Evolutionary conservation across 1,139 yeast species (phyloP), one percentile per base, ranked within the genome.

Genomic region (Debaryomyces singareniensis): DNA sequence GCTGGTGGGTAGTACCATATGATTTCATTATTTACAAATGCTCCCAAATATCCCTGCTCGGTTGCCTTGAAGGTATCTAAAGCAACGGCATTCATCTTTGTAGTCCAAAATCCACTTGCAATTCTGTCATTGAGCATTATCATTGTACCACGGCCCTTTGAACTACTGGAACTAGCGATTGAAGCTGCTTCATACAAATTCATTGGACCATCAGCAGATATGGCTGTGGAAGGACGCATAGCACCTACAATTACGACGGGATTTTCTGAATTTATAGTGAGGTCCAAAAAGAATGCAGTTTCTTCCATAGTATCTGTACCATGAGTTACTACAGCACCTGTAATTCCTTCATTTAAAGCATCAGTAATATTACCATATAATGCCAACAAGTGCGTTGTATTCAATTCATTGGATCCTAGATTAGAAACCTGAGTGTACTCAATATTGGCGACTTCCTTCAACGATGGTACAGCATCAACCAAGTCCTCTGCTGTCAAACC

Each of bases 301-400:
- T 78, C 86, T 35, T 80, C 80, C 56, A 77, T 60, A 2, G 85
- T 76, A 45, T 78, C 86, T 2, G 86, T 78, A 7, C 86, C 86
- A 47, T 78, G 86, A 2, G 85, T 78, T 25, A 78, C 71, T 16
- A 78, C 85, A 4, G 67, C 52, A n/a, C 72, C 75, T 43, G 68
- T 71, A 35, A 70, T 70, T 6, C n/a, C 13, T 4, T 69, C 61
- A 25, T 58, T 60, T 35, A 71, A 54, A 36, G 62, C 68, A 32
- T 61, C 61, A 12, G 46, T 41, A 13, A 74, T 74, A 35, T 68
- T 62, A 34, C 69, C 55, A 29, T 59, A 47, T 25, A 67, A 48
- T 23, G 34, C 33, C 20, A 58, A 37, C 26, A 65, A 48, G 32
- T 64, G 66, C 2, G 51, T 43, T 12, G 71, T 63, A 24, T 74